A percentile compares a stretch with the other conserved stretches of the same genome.
phyloP scores from a whole-genome alignment of 805 yeast genomes.

The Lachancea lanzarotensis region DNA sequence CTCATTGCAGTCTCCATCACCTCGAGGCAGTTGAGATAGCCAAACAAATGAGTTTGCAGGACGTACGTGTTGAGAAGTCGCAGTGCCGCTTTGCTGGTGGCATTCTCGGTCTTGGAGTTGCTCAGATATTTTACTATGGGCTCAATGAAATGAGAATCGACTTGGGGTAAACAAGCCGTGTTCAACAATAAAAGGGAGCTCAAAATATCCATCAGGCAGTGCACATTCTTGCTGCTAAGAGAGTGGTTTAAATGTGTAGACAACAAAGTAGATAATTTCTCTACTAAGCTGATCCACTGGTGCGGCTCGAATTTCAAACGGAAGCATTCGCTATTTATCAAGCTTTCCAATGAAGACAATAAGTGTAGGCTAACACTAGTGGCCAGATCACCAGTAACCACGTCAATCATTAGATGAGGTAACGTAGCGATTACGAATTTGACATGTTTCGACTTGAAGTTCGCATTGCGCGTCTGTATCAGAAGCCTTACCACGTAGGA shows the following conservation, averaged over 20 bases:
- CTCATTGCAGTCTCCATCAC: conserved; percentile 37
- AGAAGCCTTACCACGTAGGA: conserved; percentile 27
- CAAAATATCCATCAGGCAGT: conserved; percentile 25
- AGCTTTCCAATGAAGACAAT: conserved; percentile 17
- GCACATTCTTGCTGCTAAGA: conserved; percentile 23
- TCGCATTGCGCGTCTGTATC: conserved; percentile 24
- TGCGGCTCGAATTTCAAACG: conserved; percentile 20
- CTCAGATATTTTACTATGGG: conserved; percentile 20
- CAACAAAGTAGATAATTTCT: conserved; percentile 13
- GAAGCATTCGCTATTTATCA: conserved; percentile 19
- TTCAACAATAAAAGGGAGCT: conserved; percentile 22
- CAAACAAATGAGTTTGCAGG: conserved; percentile 36
- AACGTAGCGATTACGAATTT: conserved; percentile 18
- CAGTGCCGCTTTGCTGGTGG: conserved; percentile 32
- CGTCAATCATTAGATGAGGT: conserved; percentile 20
- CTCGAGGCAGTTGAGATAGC: conserved; percentile 34
- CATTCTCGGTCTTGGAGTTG: conserved; percentile 22
- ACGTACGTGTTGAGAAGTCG: conserved; percentile 43
- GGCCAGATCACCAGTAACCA: conserved; percentile 11
- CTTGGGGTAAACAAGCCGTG: conserved; percentile 17
- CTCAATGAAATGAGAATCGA: conserved; percentile 16
- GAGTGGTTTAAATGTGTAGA: conserved; percentile 11
- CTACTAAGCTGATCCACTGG: conserved; percentile 21
- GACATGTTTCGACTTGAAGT: conserved; percentile 24
- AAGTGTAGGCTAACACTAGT: conserved; percentile 21